Evolutionary conservation across 345 rosid species (phyloP), one percentile per base, ranked within the genome.

Genomic region (Erodium maritimum): DNA sequence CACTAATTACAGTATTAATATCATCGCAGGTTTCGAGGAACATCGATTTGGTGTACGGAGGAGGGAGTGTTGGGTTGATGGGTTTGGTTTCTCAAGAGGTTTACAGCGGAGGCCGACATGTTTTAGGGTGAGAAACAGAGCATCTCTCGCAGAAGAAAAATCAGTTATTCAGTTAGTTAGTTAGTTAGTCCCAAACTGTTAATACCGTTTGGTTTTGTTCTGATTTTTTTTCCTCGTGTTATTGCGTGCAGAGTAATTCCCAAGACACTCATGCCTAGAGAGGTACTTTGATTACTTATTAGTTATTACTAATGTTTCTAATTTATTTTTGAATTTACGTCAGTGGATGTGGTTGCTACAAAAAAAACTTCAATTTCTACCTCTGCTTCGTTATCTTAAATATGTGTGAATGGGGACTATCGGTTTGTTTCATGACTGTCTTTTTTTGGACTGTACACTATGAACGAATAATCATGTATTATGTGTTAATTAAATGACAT

Each of bases 21-120:
- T 8, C 18, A 33, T n/a, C 54, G 51, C 42, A 77, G 81, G 81
- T 77, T 5, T 59, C 74, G 19, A 73, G 74, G 45, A 73, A 71
- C 24, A 77, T 77, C 29, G 81, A 77, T 61, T 71, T 77, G 33
- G 81, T 77, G 16, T 77, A 77, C 63, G 81, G 81, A 24, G 81
- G 81, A 52, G 81, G 81, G 1, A 77, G 81, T 59, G 56, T 77
- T 56, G 81, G 81, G 9, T 63, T 77, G 54, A 77, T 77, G 81
- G 81, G 81, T 22, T 61, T 71, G 58, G 62, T 73, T 34, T 77
- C 78, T 54, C 73, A 71, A 61, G 76, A 73, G 24, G 78, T 77
- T 56, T 68, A 68, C 61, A 53, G 68, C 34, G 81, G 81, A 21
- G 81, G 81, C 42, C 71, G 81, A 55, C 81, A 77, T 62, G 81